These are phyloP conservation scores for Pleurostoma richardsiae DNA, from an alignment of 2,329 filamentous ascomycete species.

Conservation along the genomic window DNA sequence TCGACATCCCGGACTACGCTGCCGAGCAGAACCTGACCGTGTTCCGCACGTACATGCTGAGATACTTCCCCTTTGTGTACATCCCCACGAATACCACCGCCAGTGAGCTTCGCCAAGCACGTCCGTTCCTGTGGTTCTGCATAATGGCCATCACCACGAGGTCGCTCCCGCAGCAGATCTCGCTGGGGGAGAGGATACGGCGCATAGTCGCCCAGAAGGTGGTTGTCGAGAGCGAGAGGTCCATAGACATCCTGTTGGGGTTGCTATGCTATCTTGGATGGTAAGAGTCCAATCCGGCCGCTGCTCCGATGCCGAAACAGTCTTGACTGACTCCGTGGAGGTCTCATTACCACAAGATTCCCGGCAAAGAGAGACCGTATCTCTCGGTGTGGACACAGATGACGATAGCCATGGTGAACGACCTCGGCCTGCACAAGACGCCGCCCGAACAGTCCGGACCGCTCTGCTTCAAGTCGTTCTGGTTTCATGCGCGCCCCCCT, in stretches of 20 bases:
- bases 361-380: slow-evolving; percentile 32
- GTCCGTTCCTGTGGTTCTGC: slow-evolving; percentile 44
- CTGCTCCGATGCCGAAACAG: background rate
- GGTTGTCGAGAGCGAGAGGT: slow-evolving; percentile 41
- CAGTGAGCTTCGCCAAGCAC: slow-evolving; percentile 26
- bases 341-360: slow-evolving; percentile 29
- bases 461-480: slow-evolving; percentile 24
- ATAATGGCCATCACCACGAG: slow-evolving; percentile 42
- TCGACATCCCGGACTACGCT: slow-evolving; percentile 14
- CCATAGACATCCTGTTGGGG: slow-evolving; percentile 46
- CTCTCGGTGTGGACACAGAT: slow-evolving; percentile 37
- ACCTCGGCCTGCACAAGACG: slow-evolving; percentile 37
- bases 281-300: slow-evolving; percentile 19
- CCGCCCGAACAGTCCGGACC: slow-evolving; percentile 24
- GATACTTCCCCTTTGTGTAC: slow-evolving; percentile 38
- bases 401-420: slow-evolving; percentile 35
- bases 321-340: slow-evolving; percentile 15
- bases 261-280: slow-evolving; percentile 40
- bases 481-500: slow-evolving; percentile 4
- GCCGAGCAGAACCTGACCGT: slow-evolving; percentile 31
- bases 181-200: slow-evolving; percentile 33
- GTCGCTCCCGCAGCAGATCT: slow-evolving; percentile 30
- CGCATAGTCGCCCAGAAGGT: slow-evolving; percentile 39
- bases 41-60: slow-evolving; percentile 33
- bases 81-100: slow-evolving; percentile 29